Percentiles rank a stretch among this genome's conserved stretches.
phyloP scores from a whole-genome alignment of 257 asterid species.

The Verbascum thapsus region DNA sequence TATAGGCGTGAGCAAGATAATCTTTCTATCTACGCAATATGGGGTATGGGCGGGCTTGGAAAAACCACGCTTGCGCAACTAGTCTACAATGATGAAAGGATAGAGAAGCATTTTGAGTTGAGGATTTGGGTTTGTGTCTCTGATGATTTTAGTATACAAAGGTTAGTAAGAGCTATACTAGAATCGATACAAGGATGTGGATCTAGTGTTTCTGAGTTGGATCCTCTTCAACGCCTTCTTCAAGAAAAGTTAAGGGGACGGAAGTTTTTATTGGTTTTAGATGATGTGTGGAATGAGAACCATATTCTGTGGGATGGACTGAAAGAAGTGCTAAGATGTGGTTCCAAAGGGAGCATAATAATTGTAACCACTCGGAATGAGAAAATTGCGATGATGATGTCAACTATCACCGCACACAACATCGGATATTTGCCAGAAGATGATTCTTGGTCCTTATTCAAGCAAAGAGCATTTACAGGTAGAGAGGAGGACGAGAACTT shows the following conservation, averaged over 20 bases:
- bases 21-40: constrained; percentile 32
- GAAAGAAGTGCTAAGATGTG: constrained; percentile 7
- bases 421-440: too few species aligned
- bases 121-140: constrained; percentile 35
- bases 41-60: constrained; percentile 43
- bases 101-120: constrained; percentile 26
- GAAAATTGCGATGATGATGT: too few species aligned
- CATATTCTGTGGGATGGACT: constrained; percentile 19
- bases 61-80: constrained; percentile 37
- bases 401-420: too few species aligned
- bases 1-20: constrained; percentile 9
- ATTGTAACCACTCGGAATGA: constrained; percentile 24
- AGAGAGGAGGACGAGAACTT: too few species aligned
- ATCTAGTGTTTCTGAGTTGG: not conserved
- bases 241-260: constrained; percentile 17
- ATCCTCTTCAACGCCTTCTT: constrained; percentile 10
- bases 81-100: constrained; percentile 34
- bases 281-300: constrained; percentile 33
- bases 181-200: constrained; percentile 6
- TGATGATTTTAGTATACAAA: constrained; percentile 28
- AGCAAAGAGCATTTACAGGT: too few species aligned
- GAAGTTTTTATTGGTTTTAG: constrained; percentile 21
- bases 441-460: too few species aligned
- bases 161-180: constrained; percentile 28
- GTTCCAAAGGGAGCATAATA: constrained; percentile 8